Conservation (phyloP, 139 green algal species). For the Eudorina sp. region DNA sequence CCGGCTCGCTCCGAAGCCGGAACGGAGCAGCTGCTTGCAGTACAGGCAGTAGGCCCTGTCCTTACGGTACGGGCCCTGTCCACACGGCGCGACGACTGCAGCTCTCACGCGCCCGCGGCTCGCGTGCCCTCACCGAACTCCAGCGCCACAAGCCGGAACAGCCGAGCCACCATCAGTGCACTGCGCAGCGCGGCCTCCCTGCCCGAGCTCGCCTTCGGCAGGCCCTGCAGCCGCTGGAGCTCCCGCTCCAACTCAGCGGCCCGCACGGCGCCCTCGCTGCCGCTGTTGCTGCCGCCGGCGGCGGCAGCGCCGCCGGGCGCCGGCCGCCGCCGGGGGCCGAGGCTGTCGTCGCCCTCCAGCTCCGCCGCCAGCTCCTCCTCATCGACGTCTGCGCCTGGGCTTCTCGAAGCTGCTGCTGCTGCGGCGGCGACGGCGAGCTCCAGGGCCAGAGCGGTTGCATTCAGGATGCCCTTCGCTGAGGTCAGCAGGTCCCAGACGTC, state of each 20-base stretch:
- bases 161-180: not conserved
- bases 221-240: not conserved
- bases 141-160: not conserved
- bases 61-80: too few species aligned
- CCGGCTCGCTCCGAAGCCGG: too few species aligned
- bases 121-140: not conserved
- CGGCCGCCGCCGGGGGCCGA: too few species aligned
- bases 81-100: too few species aligned
- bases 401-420: not conserved
- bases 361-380: not conserved
- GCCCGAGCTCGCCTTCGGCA: not conserved
- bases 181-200: not conserved
- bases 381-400: not conserved
- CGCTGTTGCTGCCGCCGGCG: not conserved
- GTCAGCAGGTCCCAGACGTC: slow-evolving; percentile 56
- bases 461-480: slow-evolving; percentile 37
- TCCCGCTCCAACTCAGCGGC: not conserved
- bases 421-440: not conserved
- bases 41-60: too few species aligned
- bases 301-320: not conserved
- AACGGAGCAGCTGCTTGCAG: too few species aligned
- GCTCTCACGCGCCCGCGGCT: not conserved
- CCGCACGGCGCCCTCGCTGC: not conserved
- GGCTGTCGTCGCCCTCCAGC: not conserved
- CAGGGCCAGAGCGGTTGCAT: slow-evolving; percentile 9